phyloP scores from a whole-genome alignment of 129 eudicot genomes.

The Chrysanthemum seticuspe region DNA sequence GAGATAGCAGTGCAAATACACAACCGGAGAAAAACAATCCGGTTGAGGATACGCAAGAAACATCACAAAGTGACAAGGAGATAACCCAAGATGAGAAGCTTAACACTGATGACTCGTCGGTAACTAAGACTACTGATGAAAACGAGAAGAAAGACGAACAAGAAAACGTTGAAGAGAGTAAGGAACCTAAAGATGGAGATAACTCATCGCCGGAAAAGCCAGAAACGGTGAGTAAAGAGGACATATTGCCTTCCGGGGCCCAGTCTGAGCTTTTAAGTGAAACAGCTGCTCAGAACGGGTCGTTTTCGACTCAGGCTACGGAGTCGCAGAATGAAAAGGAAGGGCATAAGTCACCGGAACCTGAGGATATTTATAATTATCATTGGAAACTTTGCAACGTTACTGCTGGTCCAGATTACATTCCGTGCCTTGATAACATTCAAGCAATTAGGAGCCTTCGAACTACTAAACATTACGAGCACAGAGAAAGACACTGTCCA shows the following conservation, averaged over 20 bases:
- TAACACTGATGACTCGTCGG: no score
- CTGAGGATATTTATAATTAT: slow-evolving; percentile 28
- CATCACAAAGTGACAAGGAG: slow-evolving; percentile 23
- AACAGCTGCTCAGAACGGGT: slow-evolving; percentile 61
- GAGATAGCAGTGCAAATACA: slow-evolving; percentile 38
- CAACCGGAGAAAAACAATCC: slow-evolving; percentile 36
- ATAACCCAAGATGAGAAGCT: slow-evolving; percentile 44
- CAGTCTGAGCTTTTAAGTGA: slow-evolving; percentile 78
- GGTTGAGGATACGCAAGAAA: slow-evolving; percentile 22
- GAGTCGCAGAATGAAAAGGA: slow-evolving; percentile 82
- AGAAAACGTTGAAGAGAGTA: slow-evolving; percentile 25
- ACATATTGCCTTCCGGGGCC: slow-evolving; percentile 66
- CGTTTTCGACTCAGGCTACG: slow-evolving; percentile 75
- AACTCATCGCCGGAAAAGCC: slow-evolving; percentile 31
- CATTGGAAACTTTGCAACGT: slow-evolving; percentile 77
- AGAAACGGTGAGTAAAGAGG: slow-evolving; percentile 28
- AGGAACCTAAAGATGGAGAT: slow-evolving; percentile 22
- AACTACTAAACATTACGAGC: slow-evolving; percentile 83
- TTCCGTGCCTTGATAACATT: slow-evolving; percentile 84
- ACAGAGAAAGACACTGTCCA: slow-evolving; percentile 93
- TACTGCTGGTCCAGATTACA: slow-evolving; percentile 80
- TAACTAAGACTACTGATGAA: slow-evolving; percentile 25
- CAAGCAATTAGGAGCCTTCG: slow-evolving; percentile 58
- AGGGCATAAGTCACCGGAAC: slow-evolving; percentile 38
- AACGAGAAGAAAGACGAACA: slow-evolving; percentile 29